These are phyloP conservation scores for Digitaria exilis DNA, from an alignment of 202 grass and related monocot genomes.

Conservation along the genomic window DNA sequence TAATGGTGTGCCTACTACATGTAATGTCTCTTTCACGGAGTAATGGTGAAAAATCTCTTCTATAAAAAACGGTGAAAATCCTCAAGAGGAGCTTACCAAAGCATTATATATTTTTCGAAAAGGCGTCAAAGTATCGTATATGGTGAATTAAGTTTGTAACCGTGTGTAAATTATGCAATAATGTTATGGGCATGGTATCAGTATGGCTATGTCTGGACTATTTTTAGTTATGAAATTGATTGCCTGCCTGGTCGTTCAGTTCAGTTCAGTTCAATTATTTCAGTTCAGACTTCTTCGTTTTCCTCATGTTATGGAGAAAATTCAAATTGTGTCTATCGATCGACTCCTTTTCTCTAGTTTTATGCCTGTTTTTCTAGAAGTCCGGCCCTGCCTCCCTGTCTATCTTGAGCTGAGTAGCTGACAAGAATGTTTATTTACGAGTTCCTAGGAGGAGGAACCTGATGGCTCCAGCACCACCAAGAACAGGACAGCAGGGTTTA, in stretches of 20 bases:
- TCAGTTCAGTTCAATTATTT: not conserved
- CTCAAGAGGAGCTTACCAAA: conserved; percentile 12
- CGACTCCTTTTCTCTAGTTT: no score
- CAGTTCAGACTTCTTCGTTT: not conserved
- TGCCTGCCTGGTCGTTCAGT: not conserved
- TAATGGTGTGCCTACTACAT: conserved; percentile 5
- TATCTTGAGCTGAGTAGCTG: conserved; percentile 20
- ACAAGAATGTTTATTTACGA: not conserved
- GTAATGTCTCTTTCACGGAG: conserved; percentile 8
- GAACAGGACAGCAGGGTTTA: conserved; percentile 29
- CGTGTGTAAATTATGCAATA: conserved; percentile 50
- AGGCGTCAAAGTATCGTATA: conserved; percentile 13
- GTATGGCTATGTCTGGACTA: not conserved
- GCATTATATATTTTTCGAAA: not conserved
- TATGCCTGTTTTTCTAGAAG: not conserved
- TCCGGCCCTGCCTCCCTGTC: not conserved
- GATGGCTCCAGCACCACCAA: conserved; percentile 18
- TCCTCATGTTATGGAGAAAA: not conserved
- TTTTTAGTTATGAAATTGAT: conserved; percentile 2
- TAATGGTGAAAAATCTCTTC: conserved; percentile 3
- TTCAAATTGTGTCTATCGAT: no score
- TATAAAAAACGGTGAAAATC: no score
- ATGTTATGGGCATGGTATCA: conserved; percentile 27
- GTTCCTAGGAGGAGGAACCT: not conserved
- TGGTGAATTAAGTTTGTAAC: conserved; percentile 30